phyloP scores from a whole-genome alignment of 225 moss, liverwort and hornwort genomes.

The Polytrichum formosum region DNA sequence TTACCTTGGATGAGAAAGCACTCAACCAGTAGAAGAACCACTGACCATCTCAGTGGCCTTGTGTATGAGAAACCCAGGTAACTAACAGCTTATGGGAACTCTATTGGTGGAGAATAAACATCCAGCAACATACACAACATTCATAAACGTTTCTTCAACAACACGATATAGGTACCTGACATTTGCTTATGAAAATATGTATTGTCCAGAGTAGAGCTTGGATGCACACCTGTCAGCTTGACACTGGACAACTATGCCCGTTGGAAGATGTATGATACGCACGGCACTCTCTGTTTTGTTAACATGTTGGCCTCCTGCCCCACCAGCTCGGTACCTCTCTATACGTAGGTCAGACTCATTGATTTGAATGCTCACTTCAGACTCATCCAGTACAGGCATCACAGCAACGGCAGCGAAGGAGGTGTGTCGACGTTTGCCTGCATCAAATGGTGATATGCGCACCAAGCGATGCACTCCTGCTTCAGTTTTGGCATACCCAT shows the following conservation, averaged over 20 bases:
- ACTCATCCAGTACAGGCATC: slow-evolving; percentile 88
- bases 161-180: neutral
- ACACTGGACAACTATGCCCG: slow-evolving; percentile 87
- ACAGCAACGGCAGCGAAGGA: slow-evolving; percentile 98
- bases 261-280: slow-evolving; percentile 81
- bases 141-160: neutral
- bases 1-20: no score
- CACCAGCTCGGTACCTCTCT: slow-evolving; percentile 91
- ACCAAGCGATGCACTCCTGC: slow-evolving; percentile 95
- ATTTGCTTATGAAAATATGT: neutral
- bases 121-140: neutral
- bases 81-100: no score
- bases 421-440: slow-evolving; percentile 90
- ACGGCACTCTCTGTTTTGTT: slow-evolving; percentile 99
- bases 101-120: no score
- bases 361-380: slow-evolving; percentile 71
- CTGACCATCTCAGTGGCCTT: neutral
- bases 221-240: slow-evolving; percentile 79
- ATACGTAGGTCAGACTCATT: slow-evolving; percentile 80
- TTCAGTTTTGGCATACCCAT: slow-evolving; percentile 89
- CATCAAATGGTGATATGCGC: slow-evolving; percentile 95
- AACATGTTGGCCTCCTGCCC: slow-evolving; percentile 95
- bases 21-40: no score
- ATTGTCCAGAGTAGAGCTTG: neutral
- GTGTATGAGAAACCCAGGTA: neutral